These are phyloP conservation scores for Penicillium sp. DNA, from an alignment of 2,329 filamentous ascomycete species.

Conservation along the genomic window DNA sequence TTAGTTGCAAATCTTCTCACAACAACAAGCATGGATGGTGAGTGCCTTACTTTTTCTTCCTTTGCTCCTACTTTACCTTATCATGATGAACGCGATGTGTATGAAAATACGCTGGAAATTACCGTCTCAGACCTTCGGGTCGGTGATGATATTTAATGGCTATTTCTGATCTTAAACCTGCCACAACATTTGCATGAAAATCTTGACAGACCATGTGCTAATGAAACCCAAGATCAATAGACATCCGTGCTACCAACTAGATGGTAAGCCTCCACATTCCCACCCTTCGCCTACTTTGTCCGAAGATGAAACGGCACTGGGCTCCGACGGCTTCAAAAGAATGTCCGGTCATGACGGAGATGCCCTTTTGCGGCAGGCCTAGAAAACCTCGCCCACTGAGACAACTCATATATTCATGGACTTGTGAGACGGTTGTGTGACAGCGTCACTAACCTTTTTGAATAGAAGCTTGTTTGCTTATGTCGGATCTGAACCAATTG, in stretches of 20 bases:
- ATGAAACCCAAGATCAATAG: slow-evolving; percentile 23
- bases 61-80: slow-evolving; percentile 29
- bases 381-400: slow-evolving; percentile 99
- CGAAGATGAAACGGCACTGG: slow-evolving; percentile 74
- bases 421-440: slow-evolving; percentile 21
- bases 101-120: slow-evolving; percentile 84
- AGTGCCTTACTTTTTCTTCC: slow-evolving; percentile 31
- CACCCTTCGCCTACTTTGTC: slow-evolving; percentile 15
- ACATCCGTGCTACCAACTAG: slow-evolving; percentile 2
- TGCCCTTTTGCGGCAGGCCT: slow-evolving; percentile 93
- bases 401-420: slow-evolving; percentile 23
- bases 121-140: slow-evolving; percentile 77
- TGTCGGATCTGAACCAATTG: slow-evolving; percentile 7
- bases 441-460: slow-evolving; percentile 29
- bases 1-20: not conserved
- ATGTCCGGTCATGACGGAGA: slow-evolving; percentile 73
- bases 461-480: slow-evolving; percentile 17
- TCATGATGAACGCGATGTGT: slow-evolving; percentile 59
- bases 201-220: slow-evolving; percentile 11
- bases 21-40: slow-evolving; percentile 22
- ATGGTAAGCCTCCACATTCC: slow-evolving; percentile 27
- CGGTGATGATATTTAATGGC: slow-evolving; percentile 81
- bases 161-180: slow-evolving; percentile 66
- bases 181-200: slow-evolving; percentile 17
- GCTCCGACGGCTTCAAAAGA: slow-evolving; percentile 71